Evolutionary conservation across 2,329 filamentous ascomycete genomes (phyloP), one percentile per base, ranked within the genome.

Genomic region (Scedosporium minutisporum): DNA sequence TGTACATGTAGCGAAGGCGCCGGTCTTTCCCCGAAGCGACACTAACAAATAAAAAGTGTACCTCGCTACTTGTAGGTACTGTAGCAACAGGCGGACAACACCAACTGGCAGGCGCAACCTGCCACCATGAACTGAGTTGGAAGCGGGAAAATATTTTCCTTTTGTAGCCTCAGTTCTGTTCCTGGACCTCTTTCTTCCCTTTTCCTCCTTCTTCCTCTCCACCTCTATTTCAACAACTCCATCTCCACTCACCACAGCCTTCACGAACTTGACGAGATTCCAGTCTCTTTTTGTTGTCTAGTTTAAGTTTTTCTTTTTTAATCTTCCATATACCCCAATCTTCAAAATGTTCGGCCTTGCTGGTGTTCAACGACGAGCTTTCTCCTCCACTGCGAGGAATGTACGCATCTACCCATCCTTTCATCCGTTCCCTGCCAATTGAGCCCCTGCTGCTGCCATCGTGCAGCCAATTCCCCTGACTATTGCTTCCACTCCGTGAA

Each of bases 341-440:
- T 66, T 69, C 73, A 76, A 65, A 66, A 93, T 96, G 91, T 93
- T 93, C 77, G 85, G 88, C 73, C 82, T 84, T 75, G 82, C 85
- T 68, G 81, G 74, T 69, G 80, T 88, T 77, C 89, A 91, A 82
- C 84, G 86, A 79, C 86, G 90, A 74, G 88, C 89, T 75, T 93
- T 93, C 80, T 91, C 90, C 74, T 88, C 85, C 74, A 88, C 89
- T 73, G 87, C 89, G 71, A 83, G 86, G 78, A 83, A 91, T 79
- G 89, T 93, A 78, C 77, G 84, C 77, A 18, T 55, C 4, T 14
- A 63, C 44, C 64, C 61, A 16, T 62, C 64, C 62, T 65, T 62
- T 53, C 66, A 64, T 64, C 60, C 57, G 42, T 62, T 60, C 59
- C 63, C 62, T 41, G 57, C 60, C 27, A 48, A 27, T 55, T 53